Evolutionary conservation across 192 early-diverging fungal genomes (phyloP).

Genomic region (Phlyctochytrium planicorne): DNA sequence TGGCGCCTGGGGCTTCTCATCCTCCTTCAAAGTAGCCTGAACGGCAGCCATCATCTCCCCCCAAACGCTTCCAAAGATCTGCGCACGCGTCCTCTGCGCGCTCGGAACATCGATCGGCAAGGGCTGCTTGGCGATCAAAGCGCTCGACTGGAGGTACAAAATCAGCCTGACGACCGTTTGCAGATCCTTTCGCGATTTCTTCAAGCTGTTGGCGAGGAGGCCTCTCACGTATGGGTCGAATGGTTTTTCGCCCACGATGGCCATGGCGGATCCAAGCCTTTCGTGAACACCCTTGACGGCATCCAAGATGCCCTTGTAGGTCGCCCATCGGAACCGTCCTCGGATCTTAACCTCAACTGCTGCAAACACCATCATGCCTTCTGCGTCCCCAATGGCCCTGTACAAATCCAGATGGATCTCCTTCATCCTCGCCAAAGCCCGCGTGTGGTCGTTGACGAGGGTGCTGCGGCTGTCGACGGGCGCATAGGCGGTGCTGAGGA

Average conservation of each 20-base stretch:
- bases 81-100: background rate
- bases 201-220: background rate
- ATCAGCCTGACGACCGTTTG: constrained; percentile 7
- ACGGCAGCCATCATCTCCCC: background rate
- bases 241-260: background rate
- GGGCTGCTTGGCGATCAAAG: constrained; percentile 15
- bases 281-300: background rate
- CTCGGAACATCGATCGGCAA: constrained; percentile 11
- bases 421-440: no score
- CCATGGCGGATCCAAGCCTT: background rate
- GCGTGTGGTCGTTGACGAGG: no score
- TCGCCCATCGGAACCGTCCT: background rate
- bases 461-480: no score
- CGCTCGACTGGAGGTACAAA: constrained; percentile 9
- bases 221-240: background rate
- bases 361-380: background rate
- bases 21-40: background rate
- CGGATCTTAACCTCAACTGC: background rate
- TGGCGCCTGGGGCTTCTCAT: no score
- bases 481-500: background rate
- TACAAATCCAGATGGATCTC: background rate
- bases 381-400: background rate
- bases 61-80: constrained; percentile 7
- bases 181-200: background rate
- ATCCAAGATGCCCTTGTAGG: background rate